phyloP scores from a whole-genome alignment of 1,284 basidiomycete genomes.

The Gomphus bonarii region DNA sequence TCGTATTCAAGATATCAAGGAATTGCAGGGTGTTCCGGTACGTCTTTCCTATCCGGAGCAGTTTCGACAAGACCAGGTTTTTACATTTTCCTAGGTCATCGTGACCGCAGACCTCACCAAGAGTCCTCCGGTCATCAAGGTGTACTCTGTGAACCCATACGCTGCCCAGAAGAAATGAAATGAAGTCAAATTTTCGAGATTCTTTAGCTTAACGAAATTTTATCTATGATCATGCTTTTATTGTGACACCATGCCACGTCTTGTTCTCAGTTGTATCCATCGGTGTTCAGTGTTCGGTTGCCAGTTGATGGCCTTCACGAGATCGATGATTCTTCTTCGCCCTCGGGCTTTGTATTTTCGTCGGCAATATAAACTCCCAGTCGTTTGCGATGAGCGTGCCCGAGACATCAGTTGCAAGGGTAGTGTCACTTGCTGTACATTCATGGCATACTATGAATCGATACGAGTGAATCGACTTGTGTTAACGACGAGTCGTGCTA shows the following conservation, averaged over 20 bases:
- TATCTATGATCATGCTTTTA: conserved; percentile 4
- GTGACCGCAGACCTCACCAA: conserved; percentile 89
- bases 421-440: too few relatives aligned
- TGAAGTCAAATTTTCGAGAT: not conserved
- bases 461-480: too few relatives aligned
- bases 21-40: conserved; percentile 85
- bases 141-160: conserved; percentile 82
- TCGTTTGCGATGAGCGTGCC: not conserved
- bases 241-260: not conserved
- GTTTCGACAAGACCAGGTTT: conserved; percentile 12
- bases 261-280: not conserved
- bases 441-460: too few relatives aligned
- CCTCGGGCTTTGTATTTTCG: not conserved
- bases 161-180: conserved; percentile 26
- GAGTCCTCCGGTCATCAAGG: conserved; percentile 90
- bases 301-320: not conserved
- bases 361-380: not conserved
- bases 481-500: too few relatives aligned
- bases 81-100: conserved; percentile 52
- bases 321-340: not conserved
- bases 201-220: not conserved
- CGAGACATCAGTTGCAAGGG: too few relatives aligned
- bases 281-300: not conserved
- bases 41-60: not conserved
- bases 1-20: conserved; percentile 86